phyloP scores from a whole-genome alignment of 306 rosid species.

The Gillenia trifoliata region DNA sequence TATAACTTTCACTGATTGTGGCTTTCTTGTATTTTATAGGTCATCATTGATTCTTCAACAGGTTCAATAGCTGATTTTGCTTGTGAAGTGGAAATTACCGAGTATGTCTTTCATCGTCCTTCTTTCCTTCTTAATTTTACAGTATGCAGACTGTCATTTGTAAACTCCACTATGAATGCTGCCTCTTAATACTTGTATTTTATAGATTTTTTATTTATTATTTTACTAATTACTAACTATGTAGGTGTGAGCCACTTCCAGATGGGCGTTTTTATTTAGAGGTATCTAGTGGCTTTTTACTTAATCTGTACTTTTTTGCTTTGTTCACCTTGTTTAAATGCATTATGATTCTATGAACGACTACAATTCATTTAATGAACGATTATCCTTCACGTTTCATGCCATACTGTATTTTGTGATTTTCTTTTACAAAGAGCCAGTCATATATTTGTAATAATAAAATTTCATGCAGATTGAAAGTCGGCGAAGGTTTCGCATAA shows the following conservation, averaged over 20 bases:
- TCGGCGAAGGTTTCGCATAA: constrained; percentile 68
- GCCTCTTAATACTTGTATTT: background rate
- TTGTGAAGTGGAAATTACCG: constrained; percentile 98
- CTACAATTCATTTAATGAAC: background rate
- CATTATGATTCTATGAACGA: no score
- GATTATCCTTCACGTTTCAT: background rate
- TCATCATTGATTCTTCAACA: constrained; percentile 61
- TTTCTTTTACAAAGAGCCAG: background rate
- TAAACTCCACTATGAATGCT: constrained; percentile 6
- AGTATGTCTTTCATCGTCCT: constrained; percentile 57
- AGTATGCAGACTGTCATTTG: background rate
- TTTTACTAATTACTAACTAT: constrained; percentile 6
- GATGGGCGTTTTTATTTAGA: constrained; percentile 97
- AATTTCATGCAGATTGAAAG: constrained; percentile 72
- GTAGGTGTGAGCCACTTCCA: constrained; percentile 97
- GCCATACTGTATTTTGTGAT: background rate
- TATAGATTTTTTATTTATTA: background rate
- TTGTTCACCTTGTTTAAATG: constrained; percentile 4
- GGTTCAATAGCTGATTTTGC: constrained; percentile 81
- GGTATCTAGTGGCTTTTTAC: constrained; percentile 33
- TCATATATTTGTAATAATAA: background rate
- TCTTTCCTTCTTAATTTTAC: constrained; percentile 6
- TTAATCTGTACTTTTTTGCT: background rate
- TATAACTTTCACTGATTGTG: constrained; percentile 22
- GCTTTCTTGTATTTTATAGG: constrained; percentile 53